phyloP scores from a whole-genome alignment of 805 yeast genomes.

The Kluyveromyces lactis region DNA sequence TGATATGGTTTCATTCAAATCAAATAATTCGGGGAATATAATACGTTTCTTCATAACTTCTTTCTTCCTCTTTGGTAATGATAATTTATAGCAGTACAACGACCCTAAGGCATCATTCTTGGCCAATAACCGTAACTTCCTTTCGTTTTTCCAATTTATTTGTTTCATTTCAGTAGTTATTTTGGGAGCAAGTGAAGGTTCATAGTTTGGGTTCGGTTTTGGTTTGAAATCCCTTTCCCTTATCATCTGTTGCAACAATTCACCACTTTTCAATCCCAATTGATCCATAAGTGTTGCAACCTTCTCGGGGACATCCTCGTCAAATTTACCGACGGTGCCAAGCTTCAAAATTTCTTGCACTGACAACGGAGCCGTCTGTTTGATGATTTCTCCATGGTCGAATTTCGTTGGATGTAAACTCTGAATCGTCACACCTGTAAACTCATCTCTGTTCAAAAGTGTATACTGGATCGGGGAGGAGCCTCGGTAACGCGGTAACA shows the following conservation, averaged over 20 bases:
- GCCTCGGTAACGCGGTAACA: conserved; percentile 76
- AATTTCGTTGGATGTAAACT: conserved; percentile 82
- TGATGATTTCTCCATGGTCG: conserved; percentile 66
- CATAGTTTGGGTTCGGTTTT: conserved; percentile 1
- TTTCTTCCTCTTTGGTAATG: conserved; percentile 29
- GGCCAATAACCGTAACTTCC: conserved; percentile 34
- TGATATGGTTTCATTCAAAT: background rate
- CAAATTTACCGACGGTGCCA: conserved; percentile 31
- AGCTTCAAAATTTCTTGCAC: conserved; percentile 10
- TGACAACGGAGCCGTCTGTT: conserved; percentile 38
- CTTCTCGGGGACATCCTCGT: conserved; percentile 35
- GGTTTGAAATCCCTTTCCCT: background rate
- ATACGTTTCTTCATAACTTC: conserved; percentile 36
- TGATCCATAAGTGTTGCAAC: conserved; percentile 34
- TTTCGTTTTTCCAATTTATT: conserved; percentile 39
- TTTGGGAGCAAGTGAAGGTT: conserved; percentile 45
- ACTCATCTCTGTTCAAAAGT: conserved; percentile 48
- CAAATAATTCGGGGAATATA: conserved; percentile 35
- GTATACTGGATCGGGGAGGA: conserved; percentile 86
- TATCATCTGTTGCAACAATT: conserved; percentile 34
- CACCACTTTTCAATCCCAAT: conserved; percentile 57
- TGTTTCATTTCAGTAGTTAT: conserved; percentile 35
- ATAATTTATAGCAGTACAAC: conserved; percentile 38
- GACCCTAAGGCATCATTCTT: conserved; percentile 49
- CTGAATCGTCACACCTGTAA: conserved; percentile 83